A percentile compares a stretch with the other conserved stretches of the same genome.
These are phyloP conservation scores for Arachis hypogaea DNA, from an alignment of 306 rosid species.

Conservation along the genomic window DNA sequence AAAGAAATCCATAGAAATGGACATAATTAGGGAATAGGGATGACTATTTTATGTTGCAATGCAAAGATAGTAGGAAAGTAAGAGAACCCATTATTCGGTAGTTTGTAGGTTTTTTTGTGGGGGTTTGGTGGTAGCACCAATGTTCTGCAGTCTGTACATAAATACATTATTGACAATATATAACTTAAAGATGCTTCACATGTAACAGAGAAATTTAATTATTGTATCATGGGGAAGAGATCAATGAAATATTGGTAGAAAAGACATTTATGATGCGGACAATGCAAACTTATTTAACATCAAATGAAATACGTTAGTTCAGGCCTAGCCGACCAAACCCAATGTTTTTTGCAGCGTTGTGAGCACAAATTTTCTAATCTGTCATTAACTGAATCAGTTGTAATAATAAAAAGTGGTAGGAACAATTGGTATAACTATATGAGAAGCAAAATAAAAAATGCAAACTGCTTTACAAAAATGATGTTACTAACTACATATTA, in stretches of 20 bases:
- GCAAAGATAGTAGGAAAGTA: slow-evolving; percentile 4
- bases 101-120: background rate
- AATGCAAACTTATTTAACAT: background rate
- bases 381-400: no score
- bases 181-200: slow-evolving; percentile 5
- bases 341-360: background rate
- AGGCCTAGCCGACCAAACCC: background rate
- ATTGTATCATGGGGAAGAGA: background rate
- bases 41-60: slow-evolving; percentile 1
- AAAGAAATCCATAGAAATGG: background rate
- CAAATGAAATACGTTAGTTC: background rate
- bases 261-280: background rate
- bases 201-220: background rate
- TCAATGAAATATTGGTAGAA: background rate
- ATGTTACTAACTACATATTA: no score
- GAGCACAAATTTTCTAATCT: background rate
- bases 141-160: no score
- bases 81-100: background rate
- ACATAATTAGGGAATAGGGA: slow-evolving; percentile 36
- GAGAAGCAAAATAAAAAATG: no score
- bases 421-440: no score
- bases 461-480: no score
- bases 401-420: no score
- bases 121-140: background rate
- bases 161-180: background rate